Base-by-base conservation (phyloP, 345 rosid species). In the Syzygium aromaticum region DNA sequence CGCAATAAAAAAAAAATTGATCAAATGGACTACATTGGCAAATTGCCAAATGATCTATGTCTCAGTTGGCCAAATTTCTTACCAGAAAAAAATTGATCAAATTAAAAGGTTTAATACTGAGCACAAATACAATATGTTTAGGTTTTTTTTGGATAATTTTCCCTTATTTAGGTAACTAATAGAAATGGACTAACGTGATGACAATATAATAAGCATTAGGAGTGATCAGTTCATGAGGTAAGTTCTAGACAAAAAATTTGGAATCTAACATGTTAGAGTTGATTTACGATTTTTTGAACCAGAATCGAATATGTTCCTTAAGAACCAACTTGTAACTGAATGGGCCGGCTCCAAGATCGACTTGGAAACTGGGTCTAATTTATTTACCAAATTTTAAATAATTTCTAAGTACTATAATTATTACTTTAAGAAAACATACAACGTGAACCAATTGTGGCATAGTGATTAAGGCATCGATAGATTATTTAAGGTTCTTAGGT, bases 171-270 rank as follows among this genome's bases (percentile, higher is more conserved):
- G 78, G 33, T 67, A 16, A 30, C 78, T 33, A 33, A 33, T 67
- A 17, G 7, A 33, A 1, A 67, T 33, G 3, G 78, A 67, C 11
- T 33, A 38, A 21, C 4, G 23, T 8, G 78, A 11, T 17, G 78
- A 67, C 7, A 2, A 33, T 9, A 9, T 33, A 9, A 17, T 28
- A 15, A 7, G 11, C 3, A 11, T 28, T 64, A 64, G 22, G 2
- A 64, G 30, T 64, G 16, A 64, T 15, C 0, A 0, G 8, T 64
- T 30, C 43, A 33, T 3, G 0, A 17, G 12, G 40, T 4, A 16
- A 5, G 27, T 56, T 67, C 6, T 0, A 2, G 0, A 0, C 1
- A 17, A 9, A 67, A 30, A 4, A 0, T 0, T 19, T 28, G 25
- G 22, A 67, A 33, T 17, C 0, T 38, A 19, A 2, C 33, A 28